phyloP scores from a whole-genome alignment of 2,329 filamentous ascomycete genomes.

The Chrysosphaeria jannelii region DNA sequence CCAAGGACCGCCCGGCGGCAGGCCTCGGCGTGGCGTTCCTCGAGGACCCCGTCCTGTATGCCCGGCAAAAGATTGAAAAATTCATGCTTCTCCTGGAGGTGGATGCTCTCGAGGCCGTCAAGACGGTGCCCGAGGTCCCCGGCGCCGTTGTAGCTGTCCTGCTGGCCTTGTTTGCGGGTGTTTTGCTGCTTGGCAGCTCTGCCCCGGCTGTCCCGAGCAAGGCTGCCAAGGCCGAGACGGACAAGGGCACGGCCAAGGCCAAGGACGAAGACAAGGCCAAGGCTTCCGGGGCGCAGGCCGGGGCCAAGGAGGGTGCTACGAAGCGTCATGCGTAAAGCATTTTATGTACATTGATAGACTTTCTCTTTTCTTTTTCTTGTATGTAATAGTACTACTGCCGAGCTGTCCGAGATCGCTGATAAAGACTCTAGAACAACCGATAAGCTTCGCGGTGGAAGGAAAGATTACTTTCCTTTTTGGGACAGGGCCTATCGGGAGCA shows the following conservation, averaged over 20 bases:
- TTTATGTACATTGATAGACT: background rate
- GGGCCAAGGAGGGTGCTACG: conserved; percentile 28
- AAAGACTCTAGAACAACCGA: no score
- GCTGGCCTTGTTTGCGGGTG: conserved; percentile 34
- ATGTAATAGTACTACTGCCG: no score
- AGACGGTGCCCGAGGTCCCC: conserved; percentile 75
- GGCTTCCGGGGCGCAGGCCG: conserved; percentile 29
- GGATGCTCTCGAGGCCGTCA: conserved; percentile 58
- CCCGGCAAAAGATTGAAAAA: conserved; percentile 78
- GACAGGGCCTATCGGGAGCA: no score
- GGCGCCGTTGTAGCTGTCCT: conserved; percentile 47
- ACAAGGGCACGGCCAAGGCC: conserved; percentile 28
- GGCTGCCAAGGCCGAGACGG: conserved; percentile 12
- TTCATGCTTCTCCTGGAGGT: conserved; percentile 62
- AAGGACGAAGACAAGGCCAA: conserved; percentile 40
- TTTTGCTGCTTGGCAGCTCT: conserved; percentile 22
- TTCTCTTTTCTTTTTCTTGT: background rate
- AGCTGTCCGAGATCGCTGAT: no score
- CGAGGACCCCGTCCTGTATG: conserved; percentile 64
- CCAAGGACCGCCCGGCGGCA: conserved; percentile 44
- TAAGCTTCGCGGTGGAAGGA: no score
- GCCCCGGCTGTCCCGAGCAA: conserved; percentile 33
- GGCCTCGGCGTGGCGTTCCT: conserved; percentile 59
- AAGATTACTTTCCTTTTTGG: no score
- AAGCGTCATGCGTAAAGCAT: conserved; percentile 15